A percentile compares a stretch with the other conserved stretches of the same genome.
phyloP scores from a whole-genome alignment of 805 yeast species.

The Candida gorgasii region DNA sequence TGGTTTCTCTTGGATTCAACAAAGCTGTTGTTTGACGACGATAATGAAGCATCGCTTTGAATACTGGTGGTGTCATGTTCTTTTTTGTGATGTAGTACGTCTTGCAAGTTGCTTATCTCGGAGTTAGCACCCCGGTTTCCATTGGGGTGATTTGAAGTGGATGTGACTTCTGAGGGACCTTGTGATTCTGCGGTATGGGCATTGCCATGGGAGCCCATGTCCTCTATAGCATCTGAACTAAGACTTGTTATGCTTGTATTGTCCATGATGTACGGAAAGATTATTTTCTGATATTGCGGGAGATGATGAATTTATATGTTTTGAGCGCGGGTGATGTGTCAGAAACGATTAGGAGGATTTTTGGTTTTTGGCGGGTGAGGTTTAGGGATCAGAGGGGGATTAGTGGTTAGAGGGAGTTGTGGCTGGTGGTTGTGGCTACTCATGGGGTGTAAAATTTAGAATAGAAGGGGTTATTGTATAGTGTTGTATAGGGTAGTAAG shows the following conservation, averaged over 20 bases:
- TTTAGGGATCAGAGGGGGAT: no score
- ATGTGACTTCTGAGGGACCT: background rate
- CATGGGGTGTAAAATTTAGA: no score
- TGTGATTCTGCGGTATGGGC: background rate
- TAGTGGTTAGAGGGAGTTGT: no score
- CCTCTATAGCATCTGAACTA: conserved; percentile 6
- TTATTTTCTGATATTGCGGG: background rate
- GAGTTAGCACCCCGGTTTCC: background rate
- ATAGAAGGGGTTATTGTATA: no score
- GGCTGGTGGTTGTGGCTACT: no score
- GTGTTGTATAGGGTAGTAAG: no score
- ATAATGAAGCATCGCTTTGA: conserved; percentile 9
- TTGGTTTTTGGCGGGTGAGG: no score
- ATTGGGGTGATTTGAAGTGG: background rate
- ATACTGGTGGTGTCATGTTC: conserved; percentile 11
- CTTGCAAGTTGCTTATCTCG: background rate
- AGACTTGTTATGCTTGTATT: conserved; percentile 6
- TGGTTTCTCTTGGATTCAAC: background rate
- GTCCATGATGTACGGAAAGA: conserved; percentile 3
- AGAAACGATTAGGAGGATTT: background rate
- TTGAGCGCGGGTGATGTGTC: background rate
- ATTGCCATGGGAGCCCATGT: background rate
- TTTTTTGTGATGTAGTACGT: background rate
- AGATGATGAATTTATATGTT: background rate
- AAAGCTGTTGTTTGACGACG: conserved; percentile 4